A percentile compares a stretch with the other conserved stretches of the same genome.
These are phyloP conservation scores for Eremochloa ophiuroides DNA, from an alignment of 176 grass and related monocot species.

Conservation along the genomic window DNA sequence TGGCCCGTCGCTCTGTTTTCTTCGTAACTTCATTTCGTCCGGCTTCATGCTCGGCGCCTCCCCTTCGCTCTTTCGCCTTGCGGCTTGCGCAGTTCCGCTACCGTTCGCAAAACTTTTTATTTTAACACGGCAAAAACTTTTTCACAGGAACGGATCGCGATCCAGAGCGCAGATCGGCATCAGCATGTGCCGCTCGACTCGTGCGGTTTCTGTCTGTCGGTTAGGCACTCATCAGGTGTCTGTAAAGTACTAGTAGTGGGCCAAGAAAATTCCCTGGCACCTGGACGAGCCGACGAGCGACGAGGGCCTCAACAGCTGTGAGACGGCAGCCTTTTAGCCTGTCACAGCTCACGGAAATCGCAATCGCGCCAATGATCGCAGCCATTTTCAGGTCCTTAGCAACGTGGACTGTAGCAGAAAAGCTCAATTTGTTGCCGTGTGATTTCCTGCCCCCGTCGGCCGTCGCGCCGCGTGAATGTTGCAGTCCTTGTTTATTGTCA, in stretches of 20 bases:
- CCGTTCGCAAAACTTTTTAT: too few species aligned
- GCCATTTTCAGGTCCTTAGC: background rate
- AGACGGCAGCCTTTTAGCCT: background rate
- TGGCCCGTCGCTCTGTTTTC: background rate
- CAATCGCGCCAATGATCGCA: background rate
- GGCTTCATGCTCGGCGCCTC: background rate
- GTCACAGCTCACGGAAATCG: slow-evolving; percentile 15
- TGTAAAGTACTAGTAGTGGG: background rate
- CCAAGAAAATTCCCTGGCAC: slow-evolving; percentile 24
- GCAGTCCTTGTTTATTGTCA: background rate
- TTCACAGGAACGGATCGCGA: background rate
- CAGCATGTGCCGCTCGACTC: background rate
- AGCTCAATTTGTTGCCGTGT: background rate
- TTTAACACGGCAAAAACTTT: too few species aligned
- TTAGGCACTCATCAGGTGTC: background rate
- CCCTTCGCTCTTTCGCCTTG: too few species aligned
- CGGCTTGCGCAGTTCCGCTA: too few species aligned
- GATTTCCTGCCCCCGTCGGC: background rate
- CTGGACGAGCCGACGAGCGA: background rate
- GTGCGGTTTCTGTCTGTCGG: background rate
- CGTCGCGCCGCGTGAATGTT: background rate
- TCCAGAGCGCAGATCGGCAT: background rate
- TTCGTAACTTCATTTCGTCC: background rate
- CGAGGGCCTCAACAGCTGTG: background rate
- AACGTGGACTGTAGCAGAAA: background rate